These are phyloP conservation scores for Penicillium fuscoglaucum DNA, from an alignment of 2,329 filamentous ascomycete genomes.

Conservation along the genomic window DNA sequence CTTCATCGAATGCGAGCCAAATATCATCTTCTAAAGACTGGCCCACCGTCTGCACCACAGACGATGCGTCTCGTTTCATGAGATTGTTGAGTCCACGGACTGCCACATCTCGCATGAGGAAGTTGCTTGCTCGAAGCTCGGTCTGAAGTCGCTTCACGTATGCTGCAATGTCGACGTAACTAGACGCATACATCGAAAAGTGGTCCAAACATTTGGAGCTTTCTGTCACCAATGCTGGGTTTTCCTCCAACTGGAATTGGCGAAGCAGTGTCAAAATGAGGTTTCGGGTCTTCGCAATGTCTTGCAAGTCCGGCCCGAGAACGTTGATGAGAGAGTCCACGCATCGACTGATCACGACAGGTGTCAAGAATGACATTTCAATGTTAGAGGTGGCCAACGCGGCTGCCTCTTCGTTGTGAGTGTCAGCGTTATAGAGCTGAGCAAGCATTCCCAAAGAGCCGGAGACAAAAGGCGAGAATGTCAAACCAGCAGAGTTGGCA, in stretches of 20 bases:
- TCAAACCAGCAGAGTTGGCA: slow-evolving; percentile 87
- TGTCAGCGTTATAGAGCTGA: slow-evolving; percentile 87
- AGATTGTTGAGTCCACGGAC: slow-evolving; percentile 88
- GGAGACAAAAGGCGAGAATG: slow-evolving; percentile 86
- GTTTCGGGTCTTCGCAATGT: slow-evolving; percentile 86
- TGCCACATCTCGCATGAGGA: slow-evolving; percentile 73
- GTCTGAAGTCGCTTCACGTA: slow-evolving; percentile 83
- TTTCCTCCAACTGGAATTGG: slow-evolving; percentile 76
- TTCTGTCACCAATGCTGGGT: slow-evolving; percentile 69
- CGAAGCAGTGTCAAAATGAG: slow-evolving; percentile 83
- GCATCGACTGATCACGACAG: slow-evolving; percentile 79
- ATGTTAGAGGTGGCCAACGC: slow-evolving; percentile 85
- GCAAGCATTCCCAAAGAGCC: slow-evolving; percentile 91
- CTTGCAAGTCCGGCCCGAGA: slow-evolving; percentile 89
- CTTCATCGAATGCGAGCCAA: slow-evolving; percentile 82
- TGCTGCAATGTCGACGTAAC: slow-evolving; percentile 76
- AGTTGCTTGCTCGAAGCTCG: slow-evolving; percentile 69
- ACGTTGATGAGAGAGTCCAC: slow-evolving; percentile 97
- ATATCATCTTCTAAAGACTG: slow-evolving; percentile 83
- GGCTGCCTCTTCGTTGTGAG: slow-evolving; percentile 80
- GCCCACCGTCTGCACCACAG: slow-evolving; percentile 74
- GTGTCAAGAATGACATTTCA: slow-evolving; percentile 79
- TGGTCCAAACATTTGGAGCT: slow-evolving; percentile 85
- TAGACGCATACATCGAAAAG: slow-evolving; percentile 85
- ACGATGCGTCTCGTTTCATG: slow-evolving; percentile 87